phyloP scores from a whole-genome alignment of 1,139 yeast genomes.

The Kodamaea sp. region DNA sequence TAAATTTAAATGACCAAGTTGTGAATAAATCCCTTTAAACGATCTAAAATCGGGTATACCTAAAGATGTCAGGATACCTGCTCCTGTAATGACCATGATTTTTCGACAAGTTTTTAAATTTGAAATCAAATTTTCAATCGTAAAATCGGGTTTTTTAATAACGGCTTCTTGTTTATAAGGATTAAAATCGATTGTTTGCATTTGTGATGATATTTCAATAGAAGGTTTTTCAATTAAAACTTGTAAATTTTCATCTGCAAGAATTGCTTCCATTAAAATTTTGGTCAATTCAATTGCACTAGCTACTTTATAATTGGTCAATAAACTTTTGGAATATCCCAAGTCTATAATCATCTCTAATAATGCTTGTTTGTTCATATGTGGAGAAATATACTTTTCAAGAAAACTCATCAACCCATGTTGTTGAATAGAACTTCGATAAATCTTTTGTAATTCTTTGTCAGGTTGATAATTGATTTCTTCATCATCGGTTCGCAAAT shows the following conservation, averaged over 20 bases:
- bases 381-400: slow-evolving; percentile 15
- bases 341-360: slow-evolving; percentile 16
- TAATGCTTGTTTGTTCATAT: slow-evolving; percentile 15
- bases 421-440: slow-evolving; percentile 14
- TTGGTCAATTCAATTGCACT: too few relatives aligned
- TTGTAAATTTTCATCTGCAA: too few relatives aligned
- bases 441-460: slow-evolving; percentile 1
- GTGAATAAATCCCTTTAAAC: slow-evolving; percentile 77
- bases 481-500: too few relatives aligned
- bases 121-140: slow-evolving; percentile 8
- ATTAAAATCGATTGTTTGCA: slow-evolving; percentile 5
- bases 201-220: slow-evolving; percentile 5
- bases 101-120: slow-evolving; percentile 29
- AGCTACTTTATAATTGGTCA: background rate
- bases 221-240: too few relatives aligned
- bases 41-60: slow-evolving; percentile 97
- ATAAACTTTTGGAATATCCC: slow-evolving; percentile 14
- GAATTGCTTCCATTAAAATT: too few relatives aligned
- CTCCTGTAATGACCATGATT: slow-evolving; percentile 84
- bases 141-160: slow-evolving; percentile 2
- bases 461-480: background rate
- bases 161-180: slow-evolving; percentile 6
- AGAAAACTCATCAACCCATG: slow-evolving; percentile 18
- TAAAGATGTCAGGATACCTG: slow-evolving; percentile 89
- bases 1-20: slow-evolving; percentile 54